These are phyloP conservation scores for Conticribra guillardii DNA, from an alignment of 108 stramenopile genomes.

Conservation along the genomic window DNA sequence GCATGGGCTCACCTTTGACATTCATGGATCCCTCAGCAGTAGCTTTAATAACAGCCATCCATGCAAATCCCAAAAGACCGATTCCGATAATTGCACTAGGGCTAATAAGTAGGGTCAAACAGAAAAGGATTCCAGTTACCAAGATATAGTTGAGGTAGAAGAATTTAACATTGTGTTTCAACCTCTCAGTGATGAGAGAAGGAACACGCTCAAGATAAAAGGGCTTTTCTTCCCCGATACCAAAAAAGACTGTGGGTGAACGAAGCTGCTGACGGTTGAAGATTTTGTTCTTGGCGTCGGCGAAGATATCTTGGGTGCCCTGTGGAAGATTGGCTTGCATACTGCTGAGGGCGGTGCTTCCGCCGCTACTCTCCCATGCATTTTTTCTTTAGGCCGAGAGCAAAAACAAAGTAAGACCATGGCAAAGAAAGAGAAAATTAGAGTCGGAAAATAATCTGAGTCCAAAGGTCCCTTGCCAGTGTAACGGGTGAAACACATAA, in stretches of 20 bases:
- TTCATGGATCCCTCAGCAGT: constrained; percentile 60
- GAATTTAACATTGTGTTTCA: constrained; percentile 85
- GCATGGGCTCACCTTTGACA: constrained; percentile 53
- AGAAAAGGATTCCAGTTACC: constrained; percentile 68
- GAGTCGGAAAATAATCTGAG: too few relatives aligned
- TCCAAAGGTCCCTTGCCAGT: too few relatives aligned
- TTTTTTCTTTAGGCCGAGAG: constrained; percentile 62
- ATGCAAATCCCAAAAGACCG: constrained; percentile 71
- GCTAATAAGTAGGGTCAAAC: constrained; percentile 73
- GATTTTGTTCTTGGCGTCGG: constrained; percentile 58
- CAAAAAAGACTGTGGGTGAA: constrained; percentile 75
- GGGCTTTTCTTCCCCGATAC: constrained; percentile 83
- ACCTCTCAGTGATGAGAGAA: constrained; percentile 66
- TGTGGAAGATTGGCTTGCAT: constrained; percentile 74
- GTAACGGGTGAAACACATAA: too few relatives aligned
- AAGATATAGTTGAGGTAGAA: constrained; percentile 88
- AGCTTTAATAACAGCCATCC: constrained; percentile 76
- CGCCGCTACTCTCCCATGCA: constrained; percentile 81
- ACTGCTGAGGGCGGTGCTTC: constrained; percentile 60
- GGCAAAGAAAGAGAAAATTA: not conserved
- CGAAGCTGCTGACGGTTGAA: constrained; percentile 78
- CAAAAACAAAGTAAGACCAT: not conserved
- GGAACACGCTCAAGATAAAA: constrained; percentile 86
- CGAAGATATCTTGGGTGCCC: constrained; percentile 73
- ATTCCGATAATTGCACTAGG: constrained; percentile 82